Base-by-base conservation (phyloP, 2,329 filamentous ascomycete genomes). In the Thyridium curvatum region DNA sequence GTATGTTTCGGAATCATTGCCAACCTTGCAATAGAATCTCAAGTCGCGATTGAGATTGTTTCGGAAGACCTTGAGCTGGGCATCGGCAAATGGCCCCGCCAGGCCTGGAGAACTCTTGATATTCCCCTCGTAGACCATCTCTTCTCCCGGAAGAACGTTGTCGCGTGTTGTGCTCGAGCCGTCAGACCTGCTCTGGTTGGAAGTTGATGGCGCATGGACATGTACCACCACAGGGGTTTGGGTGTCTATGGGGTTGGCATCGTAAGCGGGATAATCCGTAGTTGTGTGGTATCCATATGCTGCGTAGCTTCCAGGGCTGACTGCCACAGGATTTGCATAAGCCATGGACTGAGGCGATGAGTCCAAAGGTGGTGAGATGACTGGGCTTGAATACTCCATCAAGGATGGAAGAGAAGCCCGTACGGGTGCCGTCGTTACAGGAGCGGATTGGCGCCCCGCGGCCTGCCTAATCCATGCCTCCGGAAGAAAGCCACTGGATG, bases 131-230 rank as follows among this genome's bases (percentile, higher is more conserved):
- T 47, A 56, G 18, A 54, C 28, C 12, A 54, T 13, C 35, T 51
- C 49, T 41, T 56, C 53, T 4, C 53, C 53, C 2, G 53, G 53
- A 34, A 54, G 18, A 8, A 56, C 52, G 32, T 54, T 53, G 37
- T 55, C 53, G 16, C 53, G 40, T 12, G 46, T 46, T 12, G 45
- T 49, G 28, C 47, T 56, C 14, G 40, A 42, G 13, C 45, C 46
- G 16, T 55, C 53, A 9, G 41, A 39, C 9, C 33, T 14, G n/a
- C 48, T 52, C 9, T 26, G 21, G 21, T 16, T 33, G 6, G 41
- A 46, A 10, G 36, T 41, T 4, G 48, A 49, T 13, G 45, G 39
- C 15, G 42, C 35, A 31, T 44, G 41, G 5, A 33, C 13, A 3
- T 14, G 33, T 15, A 55, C 48, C n/a, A 54, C 46, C 29, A 54